Base-by-base conservation (phyloP, 139 green algal species). In the Nannochloris sp. region DNA sequence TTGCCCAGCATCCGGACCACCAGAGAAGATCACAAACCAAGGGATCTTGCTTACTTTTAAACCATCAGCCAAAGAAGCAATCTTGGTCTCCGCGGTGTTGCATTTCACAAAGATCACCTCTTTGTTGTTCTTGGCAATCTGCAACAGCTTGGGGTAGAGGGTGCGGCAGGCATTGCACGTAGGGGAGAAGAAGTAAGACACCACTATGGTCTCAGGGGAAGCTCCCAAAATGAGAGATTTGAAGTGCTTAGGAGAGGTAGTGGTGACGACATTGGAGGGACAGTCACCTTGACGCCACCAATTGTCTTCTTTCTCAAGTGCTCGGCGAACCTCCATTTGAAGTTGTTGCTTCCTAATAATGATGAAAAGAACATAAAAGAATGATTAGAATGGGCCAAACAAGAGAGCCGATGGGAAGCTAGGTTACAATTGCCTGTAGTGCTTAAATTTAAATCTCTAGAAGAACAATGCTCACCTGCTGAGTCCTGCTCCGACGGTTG, bases 101-200 rank as follows among this genome's bases (percentile, higher is more conserved):
- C 87, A 71, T 73, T 87, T 90, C 23, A 83, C 44, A 46, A 90
- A 90, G 4, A 82, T 39, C 6, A 74, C 58, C 15, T 85, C 67
- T 0, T 69, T 68, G 65, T 87, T 74, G 9, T 77, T 60, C 3
- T 23, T 6, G 0, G 83, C 84, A 1, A 90, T 61, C 54, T 87
- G 64, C 34, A 72, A 67, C 9, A 91, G 60, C 48, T 87, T 89
- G 15, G 74, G 68, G 51, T 72, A 74, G 25, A 90, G 64, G 1
- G 59, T 55, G 4, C 68, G 63, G 38, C 80, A 87, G 19, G 37
- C 71, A 15, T 42, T 34, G 45, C 76, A 84, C 30, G 27, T 61
- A 30, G 70, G 47, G 10, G 56, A 47, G 36, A 91, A 85, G 37
- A 82, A 89, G 39, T 89, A 76, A 15, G 76, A 67, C 3, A 89